phyloP scores from a whole-genome alignment of 202 grass and related monocot genomes.

The Thinopyrum obtusiflorum region DNA sequence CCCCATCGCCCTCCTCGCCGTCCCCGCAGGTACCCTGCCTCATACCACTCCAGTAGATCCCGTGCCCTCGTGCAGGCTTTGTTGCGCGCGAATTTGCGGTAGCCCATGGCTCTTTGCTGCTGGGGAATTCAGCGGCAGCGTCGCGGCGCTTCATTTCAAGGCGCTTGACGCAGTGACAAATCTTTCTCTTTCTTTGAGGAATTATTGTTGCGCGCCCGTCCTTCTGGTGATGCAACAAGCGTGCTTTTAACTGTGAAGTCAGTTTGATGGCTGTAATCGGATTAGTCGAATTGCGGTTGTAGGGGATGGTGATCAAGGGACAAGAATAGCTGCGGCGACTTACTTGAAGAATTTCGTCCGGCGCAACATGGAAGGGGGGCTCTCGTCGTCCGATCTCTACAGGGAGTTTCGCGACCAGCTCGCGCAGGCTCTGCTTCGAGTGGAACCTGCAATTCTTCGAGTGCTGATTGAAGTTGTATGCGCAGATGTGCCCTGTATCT shows the following conservation, averaged over 20 bases:
- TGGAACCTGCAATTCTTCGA: slow-evolving; percentile 63
- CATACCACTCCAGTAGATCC: not conserved
- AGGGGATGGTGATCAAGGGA: slow-evolving; percentile 62
- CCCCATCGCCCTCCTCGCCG: slow-evolving; percentile 64
- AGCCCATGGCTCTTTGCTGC: not conserved
- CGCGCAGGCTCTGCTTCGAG: slow-evolving; percentile 52
- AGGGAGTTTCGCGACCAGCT: slow-evolving; percentile 64
- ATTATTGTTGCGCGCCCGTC: not conserved
- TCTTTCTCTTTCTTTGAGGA: not conserved
- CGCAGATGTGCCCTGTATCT: not conserved
- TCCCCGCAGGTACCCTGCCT: slow-evolving; percentile 57
- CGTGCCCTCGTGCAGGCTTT: not conserved
- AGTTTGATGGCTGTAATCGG: not conserved
- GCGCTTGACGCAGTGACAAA: not conserved
- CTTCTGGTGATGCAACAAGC: not conserved
- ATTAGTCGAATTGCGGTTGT: not conserved
- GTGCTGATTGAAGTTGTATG: slow-evolving; percentile 77
- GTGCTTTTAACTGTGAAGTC: not conserved
- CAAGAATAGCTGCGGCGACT: slow-evolving; percentile 65
- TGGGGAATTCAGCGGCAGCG: not conserved
- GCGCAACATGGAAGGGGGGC: slow-evolving; percentile 29
- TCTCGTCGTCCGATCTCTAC: slow-evolving; percentile 36
- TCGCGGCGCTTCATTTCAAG: not conserved
- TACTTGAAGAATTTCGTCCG: slow-evolving; percentile 75
- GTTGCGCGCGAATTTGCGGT: not conserved